phyloP scores from a whole-genome alignment of 1,284 basidiomycete species.

The Marasmius sp. region DNA sequence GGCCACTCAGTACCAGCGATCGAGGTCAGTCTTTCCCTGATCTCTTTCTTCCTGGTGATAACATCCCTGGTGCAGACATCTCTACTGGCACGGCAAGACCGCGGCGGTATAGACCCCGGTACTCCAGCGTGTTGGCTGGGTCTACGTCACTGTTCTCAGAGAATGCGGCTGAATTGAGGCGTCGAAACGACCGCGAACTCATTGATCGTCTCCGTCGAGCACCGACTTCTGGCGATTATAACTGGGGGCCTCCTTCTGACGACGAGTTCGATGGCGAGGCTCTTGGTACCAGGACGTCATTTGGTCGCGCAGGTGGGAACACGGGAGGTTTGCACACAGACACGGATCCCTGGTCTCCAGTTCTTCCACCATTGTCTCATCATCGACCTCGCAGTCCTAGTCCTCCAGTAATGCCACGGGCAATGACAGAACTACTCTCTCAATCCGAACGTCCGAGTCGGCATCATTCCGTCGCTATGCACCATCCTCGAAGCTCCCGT shows the following conservation, averaged over 20 bases:
- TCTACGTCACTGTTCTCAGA: slow-evolving; percentile 45
- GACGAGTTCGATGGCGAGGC: not conserved
- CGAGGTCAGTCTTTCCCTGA: not conserved
- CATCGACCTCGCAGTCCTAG: slow-evolving; percentile 4
- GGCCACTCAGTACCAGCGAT: not conserved
- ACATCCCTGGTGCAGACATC: not conserved
- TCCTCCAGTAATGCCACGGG: slow-evolving; percentile 2
- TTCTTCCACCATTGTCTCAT: slow-evolving; percentile 5
- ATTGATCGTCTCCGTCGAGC: not conserved
- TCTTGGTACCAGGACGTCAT: not conserved
- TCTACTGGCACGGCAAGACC: not conserved
- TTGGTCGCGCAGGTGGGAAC: not conserved
- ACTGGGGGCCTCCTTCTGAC: not conserved
- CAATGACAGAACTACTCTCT: slow-evolving; percentile 4
- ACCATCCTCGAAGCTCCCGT: no score
- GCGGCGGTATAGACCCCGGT: slow-evolving; percentile 6
- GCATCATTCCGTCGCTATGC: no score
- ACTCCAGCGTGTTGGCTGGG: slow-evolving; percentile 20
- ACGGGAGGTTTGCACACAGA: not conserved
- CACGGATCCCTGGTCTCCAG: not conserved
- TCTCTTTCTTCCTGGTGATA: not conserved
- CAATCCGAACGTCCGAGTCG: slow-evolving; percentile 5
- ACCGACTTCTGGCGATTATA: not conserved
- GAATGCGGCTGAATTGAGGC: slow-evolving; percentile 39
- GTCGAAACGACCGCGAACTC: slow-evolving; percentile 27